Evolutionary conservation across 768 basidiomycete species (phyloP).

Genomic region (Brasilioporus rufonigricans): DNA sequence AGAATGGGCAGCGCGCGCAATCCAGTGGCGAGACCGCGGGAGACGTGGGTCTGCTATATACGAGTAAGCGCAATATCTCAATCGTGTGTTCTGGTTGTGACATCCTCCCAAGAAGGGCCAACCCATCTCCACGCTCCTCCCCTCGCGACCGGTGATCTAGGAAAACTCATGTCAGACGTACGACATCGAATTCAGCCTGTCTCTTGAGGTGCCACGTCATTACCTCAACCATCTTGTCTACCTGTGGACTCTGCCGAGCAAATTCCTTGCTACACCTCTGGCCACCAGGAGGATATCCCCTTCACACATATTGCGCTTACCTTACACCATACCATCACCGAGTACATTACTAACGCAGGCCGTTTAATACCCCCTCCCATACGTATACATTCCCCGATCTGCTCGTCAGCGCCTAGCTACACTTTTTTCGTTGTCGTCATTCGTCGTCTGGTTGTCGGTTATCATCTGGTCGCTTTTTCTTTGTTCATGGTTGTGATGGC

Average conservation of each 20-base stretch:
- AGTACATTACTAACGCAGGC: slow-evolving; percentile 24
- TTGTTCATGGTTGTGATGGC: slow-evolving; percentile 6
- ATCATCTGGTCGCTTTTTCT: slow-evolving; percentile 2
- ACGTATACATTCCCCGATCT: slow-evolving; percentile 15
- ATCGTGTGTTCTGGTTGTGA: slow-evolving; percentile 5
- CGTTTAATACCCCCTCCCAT: slow-evolving; percentile 28
- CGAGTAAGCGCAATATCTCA: slow-evolving; percentile 21
- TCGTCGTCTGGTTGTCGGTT: slow-evolving; percentile 6
- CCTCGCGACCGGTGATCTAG: slow-evolving; percentile 23
- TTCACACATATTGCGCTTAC: not conserved
- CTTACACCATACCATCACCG: not conserved
- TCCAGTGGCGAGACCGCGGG: slow-evolving; percentile 35
- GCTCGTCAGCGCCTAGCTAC: slow-evolving; percentile 7
- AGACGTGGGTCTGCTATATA: slow-evolving; percentile 17
- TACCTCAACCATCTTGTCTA: too few species aligned
- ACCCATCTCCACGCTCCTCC: slow-evolving; percentile 21
- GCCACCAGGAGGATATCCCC: too few species aligned
- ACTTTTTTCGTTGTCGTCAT: not conserved
- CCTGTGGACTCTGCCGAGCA: too few species aligned
- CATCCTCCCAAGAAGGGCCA: slow-evolving; percentile 16
- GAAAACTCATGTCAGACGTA: slow-evolving; percentile 1
- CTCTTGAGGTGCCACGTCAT: too few species aligned
- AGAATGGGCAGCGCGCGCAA: slow-evolving; percentile 69
- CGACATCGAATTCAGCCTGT: too few species aligned
- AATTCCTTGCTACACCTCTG: too few species aligned